Evolutionary conservation across 2,329 filamentous ascomycete genomes (phyloP), one percentile per base, ranked within the genome.

Genomic region (Cladosporium sphaerospermum): DNA sequence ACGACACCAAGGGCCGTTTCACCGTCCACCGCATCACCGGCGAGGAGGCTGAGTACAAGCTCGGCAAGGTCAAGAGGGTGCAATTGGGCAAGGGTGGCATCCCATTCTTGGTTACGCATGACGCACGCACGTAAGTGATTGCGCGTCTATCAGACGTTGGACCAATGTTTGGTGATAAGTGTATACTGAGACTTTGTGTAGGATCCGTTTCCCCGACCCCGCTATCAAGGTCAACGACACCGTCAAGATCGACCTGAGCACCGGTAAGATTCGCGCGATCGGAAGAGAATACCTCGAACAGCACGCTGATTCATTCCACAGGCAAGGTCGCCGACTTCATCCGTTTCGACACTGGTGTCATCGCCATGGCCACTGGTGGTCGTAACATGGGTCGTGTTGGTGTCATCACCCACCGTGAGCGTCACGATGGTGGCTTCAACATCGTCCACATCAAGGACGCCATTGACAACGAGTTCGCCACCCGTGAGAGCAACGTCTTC

Each of bases 51-150:
- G 86, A 93, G 82, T 99, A 96, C 89, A 99, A 99, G 88, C 84
- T 99, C 70, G 91, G 91, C 83, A 99, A 97, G 85, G 93, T 99
- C 82, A 96, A 96, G 89, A 88, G 92, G 72, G 93, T 99, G 61
- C 93, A 99, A 83, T 85, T 99, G 71, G 93, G 93, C 83, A 92
- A 90, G 79, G 95, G 93, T 80, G 93, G 91, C 82, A 95, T 99
- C 86, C 93, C 93, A 95, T 99, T 96, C 91, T 96, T 97, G 90
- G 93, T 99, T 89, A 99, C 93, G 91, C 93, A 99, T 89, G 93
- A 99, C 93, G 93, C 93, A 81, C 88, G 93, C 90, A 99, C 93
- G 92, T 99, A 83, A 96, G 92, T 97, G 87, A 83, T 86, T 83
- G 79, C 44, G 55, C 88, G 89, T 96, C 91, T 93, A 91, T 96